Conservation (phyloP, 208 protist species). For the Acanthamoeba lenticulata region DNA sequence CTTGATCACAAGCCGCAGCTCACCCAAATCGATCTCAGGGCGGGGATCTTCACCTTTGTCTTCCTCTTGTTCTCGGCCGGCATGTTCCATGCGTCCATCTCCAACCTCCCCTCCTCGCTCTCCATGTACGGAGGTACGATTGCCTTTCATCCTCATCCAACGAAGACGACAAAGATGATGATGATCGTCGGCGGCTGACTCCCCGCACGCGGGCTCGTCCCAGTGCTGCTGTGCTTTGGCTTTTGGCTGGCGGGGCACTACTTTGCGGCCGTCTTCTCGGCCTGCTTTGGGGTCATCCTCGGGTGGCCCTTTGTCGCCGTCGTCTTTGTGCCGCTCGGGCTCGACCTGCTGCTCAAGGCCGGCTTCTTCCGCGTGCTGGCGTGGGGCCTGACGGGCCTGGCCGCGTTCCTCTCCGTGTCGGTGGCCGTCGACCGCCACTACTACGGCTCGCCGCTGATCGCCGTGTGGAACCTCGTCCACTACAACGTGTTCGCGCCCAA, state of each 20-base stretch:
- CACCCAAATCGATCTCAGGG: neutral
- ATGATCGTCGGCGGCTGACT: neutral
- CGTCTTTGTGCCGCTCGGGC: constrained; percentile 87
- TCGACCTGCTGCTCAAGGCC: constrained; percentile 85
- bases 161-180: too few relatives aligned
- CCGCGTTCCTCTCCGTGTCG: constrained; percentile 38
- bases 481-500: constrained; percentile 84
- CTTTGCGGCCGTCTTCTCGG: constrained; percentile 17
- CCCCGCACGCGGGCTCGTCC: too few relatives aligned
- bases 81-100: constrained; percentile 87
- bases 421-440: constrained; percentile 46
- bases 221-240: constrained; percentile 74
- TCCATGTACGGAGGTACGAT: constrained; percentile 85
- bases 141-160: neutral
- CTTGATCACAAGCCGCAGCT: neutral
- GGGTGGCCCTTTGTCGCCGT: constrained; percentile 94
- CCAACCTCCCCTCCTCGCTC: constrained; percentile 90
- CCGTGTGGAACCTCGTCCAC: constrained; percentile 82
- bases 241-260: constrained; percentile 70
- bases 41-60: neutral
- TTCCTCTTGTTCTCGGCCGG: constrained; percentile 85
- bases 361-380: constrained; percentile 54
- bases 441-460: constrained; percentile 69
- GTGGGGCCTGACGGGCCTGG: constrained; percentile 36
- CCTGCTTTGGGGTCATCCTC: constrained; percentile 81